These are phyloP conservation scores for Pelomyxa schiedti DNA, from an alignment of 78 protist species.

Conservation along the genomic window DNA sequence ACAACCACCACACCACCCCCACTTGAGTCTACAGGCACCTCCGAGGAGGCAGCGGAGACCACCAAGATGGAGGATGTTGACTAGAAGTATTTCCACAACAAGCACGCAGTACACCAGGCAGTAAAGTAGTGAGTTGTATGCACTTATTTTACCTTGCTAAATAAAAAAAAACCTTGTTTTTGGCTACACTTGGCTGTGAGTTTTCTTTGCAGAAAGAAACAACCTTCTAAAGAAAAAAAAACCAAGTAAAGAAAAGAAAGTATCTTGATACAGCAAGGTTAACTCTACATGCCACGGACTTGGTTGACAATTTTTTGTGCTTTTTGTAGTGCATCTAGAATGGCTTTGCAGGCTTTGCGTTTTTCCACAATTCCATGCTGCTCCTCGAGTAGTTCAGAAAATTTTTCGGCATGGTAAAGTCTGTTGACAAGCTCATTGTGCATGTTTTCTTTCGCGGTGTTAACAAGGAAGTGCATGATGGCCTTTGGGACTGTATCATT, in stretches of 20 bases:
- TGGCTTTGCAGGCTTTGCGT: conserved; percentile 38
- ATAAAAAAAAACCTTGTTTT: too few relatives aligned
- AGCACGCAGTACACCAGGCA: too few relatives aligned
- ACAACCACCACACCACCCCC: conserved; percentile 50
- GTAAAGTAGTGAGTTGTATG: too few relatives aligned
- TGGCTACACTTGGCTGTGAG: too few relatives aligned
- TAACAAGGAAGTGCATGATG: conserved; percentile 87
- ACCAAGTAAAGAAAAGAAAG: too few relatives aligned
- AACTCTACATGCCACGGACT: too few relatives aligned
- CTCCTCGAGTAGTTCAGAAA: conserved; percentile 70
- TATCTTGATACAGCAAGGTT: too few relatives aligned
- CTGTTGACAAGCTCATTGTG: conserved; percentile 58
- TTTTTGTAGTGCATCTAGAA: conserved; percentile 42
- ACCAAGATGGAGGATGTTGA: conserved; percentile 82
- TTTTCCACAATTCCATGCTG: conserved; percentile 26
- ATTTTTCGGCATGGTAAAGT: conserved; percentile 66
- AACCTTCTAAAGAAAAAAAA: too few relatives aligned
- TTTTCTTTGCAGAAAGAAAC: too few relatives aligned
- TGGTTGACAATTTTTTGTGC: conserved; percentile 65
- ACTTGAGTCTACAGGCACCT: too few relatives aligned
- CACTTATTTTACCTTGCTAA: too few relatives aligned
- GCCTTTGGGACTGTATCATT: conserved; percentile 84
- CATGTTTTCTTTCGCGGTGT: conserved; percentile 55
- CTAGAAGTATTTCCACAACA: too few relatives aligned
- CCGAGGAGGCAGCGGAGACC: conserved; percentile 33